Percentiles rank a stretch among this genome's conserved stretches.
phyloP scores from a whole-genome alignment of 768 basidiomycete genomes.

The Trametes elegans region DNA sequence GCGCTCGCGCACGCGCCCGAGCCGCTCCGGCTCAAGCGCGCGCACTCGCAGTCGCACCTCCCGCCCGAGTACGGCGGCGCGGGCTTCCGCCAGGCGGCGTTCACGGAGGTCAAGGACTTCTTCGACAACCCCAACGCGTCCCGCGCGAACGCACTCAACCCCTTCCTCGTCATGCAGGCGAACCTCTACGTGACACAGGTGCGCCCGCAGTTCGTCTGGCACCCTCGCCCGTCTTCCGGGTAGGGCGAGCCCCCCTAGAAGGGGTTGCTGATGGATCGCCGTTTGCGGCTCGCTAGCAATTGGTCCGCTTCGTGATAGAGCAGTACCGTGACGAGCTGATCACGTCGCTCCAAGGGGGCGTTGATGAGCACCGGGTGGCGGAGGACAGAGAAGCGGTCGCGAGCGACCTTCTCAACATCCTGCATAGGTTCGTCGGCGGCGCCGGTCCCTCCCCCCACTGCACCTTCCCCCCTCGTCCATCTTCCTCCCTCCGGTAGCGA shows the following conservation, averaged over 20 bases:
- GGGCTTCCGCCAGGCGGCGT: slow-evolving; percentile 79
- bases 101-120: slow-evolving; percentile 86
- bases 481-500: too few species aligned
- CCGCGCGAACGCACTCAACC: slow-evolving; percentile 81
- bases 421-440: slow-evolving; percentile 59
- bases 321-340: slow-evolving; percentile 89
- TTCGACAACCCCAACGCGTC: slow-evolving; percentile 90
- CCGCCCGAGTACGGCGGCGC: slow-evolving; percentile 64
- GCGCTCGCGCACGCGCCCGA: slow-evolving; percentile 78
- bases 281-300: slow-evolving; percentile 55
- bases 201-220: slow-evolving; percentile 43
- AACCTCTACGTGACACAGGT: slow-evolving; percentile 94
- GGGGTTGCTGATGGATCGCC: slow-evolving; percentile 3
- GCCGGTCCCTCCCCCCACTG: neutral
- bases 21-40: slow-evolving; percentile 65
- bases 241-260: too few species aligned
- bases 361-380: slow-evolving; percentile 63
- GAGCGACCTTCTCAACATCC: slow-evolving; percentile 80
- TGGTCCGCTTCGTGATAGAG: slow-evolving; percentile 88
- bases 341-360: slow-evolving; percentile 58
- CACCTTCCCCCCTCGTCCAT: too few species aligned
- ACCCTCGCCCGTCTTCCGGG: neutral
- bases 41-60: slow-evolving; percentile 45
- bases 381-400: slow-evolving; percentile 83
- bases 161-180: slow-evolving; percentile 89